Evolutionary conservation across 169 alveolate genomes (phyloP), one percentile per base, ranked within the genome.

Genomic region (Plasmodium vivax): DNA sequence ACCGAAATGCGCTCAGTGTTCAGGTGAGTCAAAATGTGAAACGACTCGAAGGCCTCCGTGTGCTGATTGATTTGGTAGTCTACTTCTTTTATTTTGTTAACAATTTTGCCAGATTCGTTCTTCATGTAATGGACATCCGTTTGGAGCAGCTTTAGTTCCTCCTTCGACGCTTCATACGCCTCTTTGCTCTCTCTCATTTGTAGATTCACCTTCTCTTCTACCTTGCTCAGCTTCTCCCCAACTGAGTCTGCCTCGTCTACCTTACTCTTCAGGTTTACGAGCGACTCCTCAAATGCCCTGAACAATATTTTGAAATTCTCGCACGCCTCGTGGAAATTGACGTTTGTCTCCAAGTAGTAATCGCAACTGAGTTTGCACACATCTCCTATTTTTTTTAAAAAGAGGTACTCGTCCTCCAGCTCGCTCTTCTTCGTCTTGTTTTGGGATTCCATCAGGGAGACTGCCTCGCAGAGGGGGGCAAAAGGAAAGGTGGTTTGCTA

Each of bases 31-130:
- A 90, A 51, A 68, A 81, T 90, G 1, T 71, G 47, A 43, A 90
- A 90, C 14, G 94, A 90, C 47, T 90, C 94, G 0, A 90, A 80
- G 10, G 91, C 88, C 72, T 90, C 94, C 27, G 80, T 90, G 82
- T 90, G 94, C 19, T 90, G 94, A 36, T 90, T 90, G 58, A 90
- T 90, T 58, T 90, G 94, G 34, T 90, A 90, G 62, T 90, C 91
- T 6, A 90, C 36, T 56, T 90, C 94, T 90, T 90, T 62, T 90
- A 90, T 90, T 90, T 80, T 90, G 43, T 80, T 80, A 23, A 62
- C 71, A 58, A 90, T 80, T n/a, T 68, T 90, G 34, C 19, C 74
- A 51, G 91, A 80, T 80, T 90, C 94, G 51, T 90, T 90, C 19
- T 72, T 90, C 94, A 90, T 90, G 73, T 80, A 80, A 34, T 36